phyloP scores from a whole-genome alignment of 192 early-diverging fungal species.

The Spizellomyces sp. region DNA sequence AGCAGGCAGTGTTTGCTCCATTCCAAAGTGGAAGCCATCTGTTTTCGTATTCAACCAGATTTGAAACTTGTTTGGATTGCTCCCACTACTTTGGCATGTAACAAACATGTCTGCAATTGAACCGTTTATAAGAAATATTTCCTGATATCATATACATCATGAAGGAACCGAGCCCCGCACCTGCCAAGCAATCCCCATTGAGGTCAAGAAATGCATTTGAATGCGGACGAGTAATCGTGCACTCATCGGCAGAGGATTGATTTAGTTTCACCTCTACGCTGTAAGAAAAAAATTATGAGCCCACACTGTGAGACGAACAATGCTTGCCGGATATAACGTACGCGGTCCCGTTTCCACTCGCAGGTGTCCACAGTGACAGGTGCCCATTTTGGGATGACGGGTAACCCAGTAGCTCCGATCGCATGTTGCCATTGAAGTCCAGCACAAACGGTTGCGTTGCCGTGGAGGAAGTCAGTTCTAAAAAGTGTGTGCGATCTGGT shows the following conservation, averaged over 20 bases:
- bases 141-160: slow-evolving; percentile 9
- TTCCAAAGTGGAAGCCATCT: slow-evolving; percentile 67
- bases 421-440: slow-evolving; percentile 65
- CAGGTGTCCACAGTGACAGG: slow-evolving; percentile 31
- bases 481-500: background rate
- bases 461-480: slow-evolving; percentile 4
- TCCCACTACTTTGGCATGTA: slow-evolving; percentile 57
- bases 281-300: background rate
- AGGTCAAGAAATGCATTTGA: slow-evolving; percentile 93
- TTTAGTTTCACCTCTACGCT: background rate
- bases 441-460: slow-evolving; percentile 61
- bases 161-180: slow-evolving; percentile 24
- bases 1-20: slow-evolving; percentile 60
- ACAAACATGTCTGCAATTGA: slow-evolving; percentile 60
- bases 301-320: background rate
- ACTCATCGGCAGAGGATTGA: slow-evolving; percentile 43
- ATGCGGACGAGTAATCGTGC: slow-evolving; percentile 75
- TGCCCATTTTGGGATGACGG: background rate
- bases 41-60: slow-evolving; percentile 74
- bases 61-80: slow-evolving; percentile 55
- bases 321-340: background rate
- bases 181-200: slow-evolving; percentile 87
- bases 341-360: slow-evolving; percentile 8
- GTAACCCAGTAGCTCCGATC: slow-evolving; percentile 60
- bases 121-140: slow-evolving; percentile 30